Evolutionary conservation across 352 stramenopile genomes (phyloP).

Genomic region (Pythium scleroteichum): DNA sequence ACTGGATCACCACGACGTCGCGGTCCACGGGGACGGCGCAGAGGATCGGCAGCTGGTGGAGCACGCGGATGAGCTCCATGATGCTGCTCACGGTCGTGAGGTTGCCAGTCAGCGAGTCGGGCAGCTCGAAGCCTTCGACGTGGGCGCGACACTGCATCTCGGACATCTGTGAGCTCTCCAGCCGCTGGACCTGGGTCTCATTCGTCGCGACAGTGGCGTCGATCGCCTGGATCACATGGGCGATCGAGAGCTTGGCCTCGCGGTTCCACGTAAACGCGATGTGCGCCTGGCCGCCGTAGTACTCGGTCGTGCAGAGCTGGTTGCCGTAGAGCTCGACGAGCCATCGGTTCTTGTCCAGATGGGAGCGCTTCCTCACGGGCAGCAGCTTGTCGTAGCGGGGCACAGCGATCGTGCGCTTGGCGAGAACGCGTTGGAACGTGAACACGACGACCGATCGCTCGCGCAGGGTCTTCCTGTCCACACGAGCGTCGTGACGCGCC

Average conservation of each 20-base stretch:
- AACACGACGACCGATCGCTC: slow-evolving; percentile 2
- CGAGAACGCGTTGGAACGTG: neutral
- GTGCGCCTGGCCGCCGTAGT: slow-evolving; percentile 3
- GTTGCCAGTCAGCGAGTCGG: neutral
- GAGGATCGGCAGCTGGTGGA: neutral
- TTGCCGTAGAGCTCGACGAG: slow-evolving; percentile 6
- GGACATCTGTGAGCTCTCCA: neutral
- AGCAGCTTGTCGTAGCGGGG: neutral
- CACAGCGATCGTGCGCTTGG: neutral
- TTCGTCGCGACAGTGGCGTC: neutral
- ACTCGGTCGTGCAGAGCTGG: slow-evolving; percentile 9
- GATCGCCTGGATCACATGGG: neutral
- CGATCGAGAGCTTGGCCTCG: neutral
- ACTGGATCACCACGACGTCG: neutral
- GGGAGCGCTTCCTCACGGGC: neutral
- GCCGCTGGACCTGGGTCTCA: no score
- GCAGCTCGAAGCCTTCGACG: slow-evolving; percentile 2
- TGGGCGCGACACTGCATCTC: neutral
- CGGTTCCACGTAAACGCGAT: slow-evolving; percentile 3
- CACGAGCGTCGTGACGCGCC: no score
- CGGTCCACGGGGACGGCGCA: slow-evolving; percentile 3
- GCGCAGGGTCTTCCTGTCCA: neutral
- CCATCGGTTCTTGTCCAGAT: slow-evolving; percentile 1
- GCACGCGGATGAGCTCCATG: slow-evolving; percentile 1
- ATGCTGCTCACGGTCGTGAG: neutral